Base-by-base conservation (phyloP, 208 protist species). In the Trypanosoma mega region DNA sequence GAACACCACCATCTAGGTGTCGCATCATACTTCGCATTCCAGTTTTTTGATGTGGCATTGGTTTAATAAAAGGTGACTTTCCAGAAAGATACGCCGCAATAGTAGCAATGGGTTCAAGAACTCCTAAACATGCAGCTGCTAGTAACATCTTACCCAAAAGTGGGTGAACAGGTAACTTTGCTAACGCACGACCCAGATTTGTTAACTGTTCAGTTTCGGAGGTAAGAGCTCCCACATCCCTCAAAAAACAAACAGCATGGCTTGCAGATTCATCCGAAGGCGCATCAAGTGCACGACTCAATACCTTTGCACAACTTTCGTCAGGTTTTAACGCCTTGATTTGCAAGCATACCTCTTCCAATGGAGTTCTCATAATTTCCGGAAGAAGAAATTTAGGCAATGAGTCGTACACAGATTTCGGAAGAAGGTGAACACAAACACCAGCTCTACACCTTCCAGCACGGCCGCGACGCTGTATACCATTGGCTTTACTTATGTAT, bases 351-450 rank as follows among this genome's bases (percentile, higher is more conserved):
- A 97, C 79, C 55, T 85, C 77, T 27, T 89, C 78, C 9, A 98
- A 74, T 31, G 94, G 85, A 11, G 80, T 83, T 20, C 94, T 86
- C 49, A 97, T 54, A 48, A 98, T 98, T 62, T 98, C 91, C 11
- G 96, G 96, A 16, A 78, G 69, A 12, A 93, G 78, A 70, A 87
- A 99, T 55, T 74, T 98, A 51, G 63, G 98, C 90, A 65, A 97
- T 69, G 20, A 36, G 30, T 82, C 67, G 63, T 96, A 98, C 18
- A 63, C 57, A 3, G 33, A 51, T 23, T 72, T 62, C 11, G 90
- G 88, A 34, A 94, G 82, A 39, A 97, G 67, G 54, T 92, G 83
- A 34, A 90, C 69, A 68, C 92, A 97, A 9, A 90, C 63, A 18
- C 94, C 94, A 12, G 72, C 45, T 47, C 76, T 80, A 56, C 91